Evolutionary conservation across 192 early-diverging fungal genomes (phyloP), one percentile per base, ranked within the genome.

Genomic region (Umbelopsis ramanniana): DNA sequence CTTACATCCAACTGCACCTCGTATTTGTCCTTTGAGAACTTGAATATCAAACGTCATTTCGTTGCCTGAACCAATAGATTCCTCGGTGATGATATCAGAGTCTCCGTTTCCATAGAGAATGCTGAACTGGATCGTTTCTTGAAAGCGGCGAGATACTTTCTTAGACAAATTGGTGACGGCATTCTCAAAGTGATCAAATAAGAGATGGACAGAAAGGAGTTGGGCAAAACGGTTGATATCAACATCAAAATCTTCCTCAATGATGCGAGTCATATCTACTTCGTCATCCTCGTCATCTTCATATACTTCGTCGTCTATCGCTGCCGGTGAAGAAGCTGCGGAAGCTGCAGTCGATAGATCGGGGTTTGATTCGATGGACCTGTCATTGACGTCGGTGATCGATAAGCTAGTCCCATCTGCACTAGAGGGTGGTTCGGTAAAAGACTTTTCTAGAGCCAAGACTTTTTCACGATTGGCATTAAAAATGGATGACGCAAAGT

Each of bases 121-220:
- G 47, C 29, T 66, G 29, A 72, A 35, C 45, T 72, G 71, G 15
- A 72, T 50, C 1, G 71, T 43, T 33, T 72, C 71, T 37, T 72
- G 71, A 38, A 72, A 50, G 21, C 60, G 71, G 11, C 33, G 17
- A 43, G 71, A 33, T 2, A 72, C 29, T 22, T 66, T 63, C 37
- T 60, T 38, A 4, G 71, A 45, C 29, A 72, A 60, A 14, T 46
- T 45, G 48, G 26, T 50, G 8, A 66, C 38, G 12, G 71, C 60
- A 46, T 66, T 72, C n/a, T 72, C 71, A 26, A 72, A 52, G 40
- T 72, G 71, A 38, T 72, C 71, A 66, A 72, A 33, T 22, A 72
- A 22, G 4, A 72, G 15, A 52, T 72, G 71, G 19, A 45, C 24
- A 5, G 71, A 63, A 21, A 72, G 21, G 23, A 72, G 57, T 22